A percentile compares a stretch with the other conserved stretches of the same genome.
Evolutionary conservation across 177 flowering plant species (phyloP).

Genomic region (Vitis hybrid): DNA sequence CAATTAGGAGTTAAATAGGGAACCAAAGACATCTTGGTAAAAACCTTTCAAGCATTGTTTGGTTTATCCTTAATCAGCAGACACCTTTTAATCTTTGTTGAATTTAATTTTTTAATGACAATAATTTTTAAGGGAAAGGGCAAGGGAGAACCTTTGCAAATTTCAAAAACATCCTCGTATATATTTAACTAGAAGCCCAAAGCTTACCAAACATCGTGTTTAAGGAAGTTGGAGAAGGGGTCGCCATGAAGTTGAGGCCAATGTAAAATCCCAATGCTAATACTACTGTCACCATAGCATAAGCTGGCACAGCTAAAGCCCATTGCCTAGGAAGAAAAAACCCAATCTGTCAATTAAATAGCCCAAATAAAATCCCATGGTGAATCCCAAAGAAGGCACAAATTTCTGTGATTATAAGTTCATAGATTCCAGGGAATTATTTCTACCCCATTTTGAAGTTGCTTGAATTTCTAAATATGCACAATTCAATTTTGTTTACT

Average conservation of each 20-base stretch:
- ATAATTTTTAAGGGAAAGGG: no score
- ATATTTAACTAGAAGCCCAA: neutral
- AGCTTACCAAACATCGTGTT: constrained; percentile 66
- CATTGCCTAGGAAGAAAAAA: constrained; percentile 55
- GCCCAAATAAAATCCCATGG: neutral
- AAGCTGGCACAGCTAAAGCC: constrained; percentile 86
- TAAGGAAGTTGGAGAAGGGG: constrained; percentile 73
- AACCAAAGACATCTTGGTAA: neutral
- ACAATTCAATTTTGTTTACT: no score
- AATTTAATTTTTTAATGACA: no score
- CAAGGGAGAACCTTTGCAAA: neutral
- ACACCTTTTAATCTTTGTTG: no score
- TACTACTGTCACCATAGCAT: constrained; percentile 58
- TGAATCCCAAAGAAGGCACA: neutral
- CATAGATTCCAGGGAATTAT: neutral
- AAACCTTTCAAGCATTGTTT: neutral
- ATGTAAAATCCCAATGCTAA: constrained; percentile 64
- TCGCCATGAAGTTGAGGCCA: constrained; percentile 80
- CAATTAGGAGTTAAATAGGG: neutral
- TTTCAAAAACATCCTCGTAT: neutral
- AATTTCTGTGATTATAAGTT: neutral
- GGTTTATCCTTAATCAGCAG: no score
- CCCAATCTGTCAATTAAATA: neutral
- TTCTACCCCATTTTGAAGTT: no score
- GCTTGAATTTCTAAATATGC: no score